A percentile compares a stretch with the other conserved stretches of the same genome.
These are phyloP conservation scores for Ophiostoma australiae DNA, from an alignment of 2,329 filamentous ascomycete species.

Conservation along the genomic window DNA sequence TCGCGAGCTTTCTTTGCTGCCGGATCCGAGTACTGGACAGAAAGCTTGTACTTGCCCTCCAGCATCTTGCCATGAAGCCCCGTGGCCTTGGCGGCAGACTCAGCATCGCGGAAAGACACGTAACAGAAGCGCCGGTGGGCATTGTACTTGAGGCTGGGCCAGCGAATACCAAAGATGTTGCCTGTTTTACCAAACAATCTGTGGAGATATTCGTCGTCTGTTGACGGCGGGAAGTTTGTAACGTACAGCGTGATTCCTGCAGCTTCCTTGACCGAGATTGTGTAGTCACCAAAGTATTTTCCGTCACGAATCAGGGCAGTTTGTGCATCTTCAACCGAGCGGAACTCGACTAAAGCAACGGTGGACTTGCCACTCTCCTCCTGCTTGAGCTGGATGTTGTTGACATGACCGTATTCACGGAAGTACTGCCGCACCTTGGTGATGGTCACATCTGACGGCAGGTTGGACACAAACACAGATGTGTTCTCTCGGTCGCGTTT, in stretches of 20 bases:
- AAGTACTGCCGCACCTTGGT: conserved; percentile 83
- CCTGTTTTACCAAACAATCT: conserved; percentile 69
- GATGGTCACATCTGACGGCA: conserved; percentile 65
- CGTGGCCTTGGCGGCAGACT: conserved; percentile 66
- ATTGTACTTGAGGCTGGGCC: conserved; percentile 87
- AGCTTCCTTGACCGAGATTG: conserved; percentile 69
- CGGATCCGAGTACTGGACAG: conserved; percentile 82
- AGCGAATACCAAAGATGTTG: conserved; percentile 77
- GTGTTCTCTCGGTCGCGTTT: conserved; percentile 90
- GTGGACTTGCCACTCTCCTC: conserved; percentile 57
- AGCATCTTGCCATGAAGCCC: conserved; percentile 66
- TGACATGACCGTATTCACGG: conserved; percentile 80
- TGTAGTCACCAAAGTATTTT: conserved; percentile 69
- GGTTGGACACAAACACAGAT: conserved; percentile 71
- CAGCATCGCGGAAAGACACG: conserved; percentile 71
- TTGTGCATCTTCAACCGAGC: conserved; percentile 70
- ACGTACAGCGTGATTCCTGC: conserved; percentile 79
- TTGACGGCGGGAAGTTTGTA: conserved; percentile 78
- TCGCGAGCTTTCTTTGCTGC: conserved; percentile 69
- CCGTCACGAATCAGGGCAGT: conserved; percentile 76
- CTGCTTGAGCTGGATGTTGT: conserved; percentile 64
- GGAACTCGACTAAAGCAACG: conserved; percentile 80
- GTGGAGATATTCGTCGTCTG: conserved; percentile 65
- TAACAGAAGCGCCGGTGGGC: conserved; percentile 92
- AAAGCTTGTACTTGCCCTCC: conserved; percentile 62